phyloP scores from a whole-genome alignment of 192 early-diverging fungal genomes.

The Coemansia sp. region DNA sequence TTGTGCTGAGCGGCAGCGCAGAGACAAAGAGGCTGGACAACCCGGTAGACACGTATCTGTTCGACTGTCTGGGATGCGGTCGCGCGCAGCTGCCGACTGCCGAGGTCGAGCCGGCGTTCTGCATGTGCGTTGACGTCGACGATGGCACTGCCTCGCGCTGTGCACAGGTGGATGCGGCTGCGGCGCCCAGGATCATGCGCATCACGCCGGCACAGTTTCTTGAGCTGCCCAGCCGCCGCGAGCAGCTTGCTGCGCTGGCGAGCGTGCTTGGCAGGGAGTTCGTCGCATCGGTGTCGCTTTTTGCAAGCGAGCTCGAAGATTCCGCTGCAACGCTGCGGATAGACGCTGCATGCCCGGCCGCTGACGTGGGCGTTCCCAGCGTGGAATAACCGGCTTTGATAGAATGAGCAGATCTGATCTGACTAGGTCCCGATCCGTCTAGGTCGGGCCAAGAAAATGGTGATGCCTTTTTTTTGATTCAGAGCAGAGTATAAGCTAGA shows the following conservation, averaged over 20 bases:
- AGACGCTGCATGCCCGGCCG: conserved; percentile 28
- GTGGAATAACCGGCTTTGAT: too few species aligned
- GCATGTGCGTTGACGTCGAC: conserved; percentile 15
- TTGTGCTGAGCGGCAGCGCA: conserved; percentile 3
- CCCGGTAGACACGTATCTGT: conserved; percentile 22
- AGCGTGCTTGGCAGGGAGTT: conserved; percentile 23
- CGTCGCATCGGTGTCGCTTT: conserved; percentile 28
- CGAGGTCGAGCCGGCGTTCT: conserved; percentile 25
- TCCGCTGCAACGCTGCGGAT: conserved; percentile 30
- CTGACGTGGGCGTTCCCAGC: conserved; percentile 13
- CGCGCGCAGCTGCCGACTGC: neutral
- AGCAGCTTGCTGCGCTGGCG: conserved; percentile 22
- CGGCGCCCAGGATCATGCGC: conserved; percentile 21
- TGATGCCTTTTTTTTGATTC: neutral
- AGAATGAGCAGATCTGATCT: too few species aligned
- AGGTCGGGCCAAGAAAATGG: neutral
- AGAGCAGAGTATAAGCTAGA: neutral
- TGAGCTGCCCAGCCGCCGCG: conserved; percentile 15
- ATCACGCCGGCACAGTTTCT: conserved; percentile 33
- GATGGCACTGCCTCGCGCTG: conserved; percentile 24
- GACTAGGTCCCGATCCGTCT: too few species aligned
- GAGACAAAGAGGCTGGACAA: conserved; percentile 12
- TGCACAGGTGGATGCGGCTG: conserved; percentile 7
- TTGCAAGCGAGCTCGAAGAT: neutral
- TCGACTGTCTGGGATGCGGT: conserved; percentile 28